phyloP scores from a whole-genome alignment of 495 filamentous ascomycete species.

The Daldinia childiae region DNA sequence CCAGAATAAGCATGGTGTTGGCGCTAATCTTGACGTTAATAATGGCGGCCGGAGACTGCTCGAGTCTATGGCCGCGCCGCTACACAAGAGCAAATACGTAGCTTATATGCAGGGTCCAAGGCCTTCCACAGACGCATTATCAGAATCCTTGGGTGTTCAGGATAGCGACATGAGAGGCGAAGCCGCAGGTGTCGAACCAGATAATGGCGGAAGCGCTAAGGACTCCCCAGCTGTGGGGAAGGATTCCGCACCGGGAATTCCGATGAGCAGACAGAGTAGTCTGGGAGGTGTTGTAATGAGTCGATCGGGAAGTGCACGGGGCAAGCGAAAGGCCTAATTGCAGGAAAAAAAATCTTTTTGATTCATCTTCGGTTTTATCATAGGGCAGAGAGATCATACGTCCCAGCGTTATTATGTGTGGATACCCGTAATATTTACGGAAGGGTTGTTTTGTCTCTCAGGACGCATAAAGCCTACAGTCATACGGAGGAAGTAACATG shows the following conservation, averaged over 20 bases:
- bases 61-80: constrained; percentile 53
- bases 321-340: constrained; percentile 44
- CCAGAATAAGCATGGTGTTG: constrained; percentile 52
- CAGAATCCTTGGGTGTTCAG: constrained; percentile 54
- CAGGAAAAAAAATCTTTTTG: background rate
- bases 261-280: constrained; percentile 63
- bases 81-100: constrained; percentile 49
- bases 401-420: background rate
- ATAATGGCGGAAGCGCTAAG: constrained; percentile 49
- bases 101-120: constrained; percentile 54
- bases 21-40: constrained; percentile 53
- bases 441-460: background rate
- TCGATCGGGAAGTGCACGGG: constrained; percentile 50
- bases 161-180: constrained; percentile 45
- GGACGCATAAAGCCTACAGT: background rate
- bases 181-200: constrained; percentile 13
- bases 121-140: constrained; percentile 55
- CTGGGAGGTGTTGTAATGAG: constrained; percentile 62
- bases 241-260: constrained; percentile 46
- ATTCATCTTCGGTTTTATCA: background rate
- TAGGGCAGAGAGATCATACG: background rate
- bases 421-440: background rate
- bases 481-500: background rate
- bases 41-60: constrained; percentile 58
- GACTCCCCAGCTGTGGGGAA: constrained; percentile 41